Evolutionary conservation across 169 alveolate species (phyloP).

Genomic region (Ichthyophthirius multifiliis): DNA sequence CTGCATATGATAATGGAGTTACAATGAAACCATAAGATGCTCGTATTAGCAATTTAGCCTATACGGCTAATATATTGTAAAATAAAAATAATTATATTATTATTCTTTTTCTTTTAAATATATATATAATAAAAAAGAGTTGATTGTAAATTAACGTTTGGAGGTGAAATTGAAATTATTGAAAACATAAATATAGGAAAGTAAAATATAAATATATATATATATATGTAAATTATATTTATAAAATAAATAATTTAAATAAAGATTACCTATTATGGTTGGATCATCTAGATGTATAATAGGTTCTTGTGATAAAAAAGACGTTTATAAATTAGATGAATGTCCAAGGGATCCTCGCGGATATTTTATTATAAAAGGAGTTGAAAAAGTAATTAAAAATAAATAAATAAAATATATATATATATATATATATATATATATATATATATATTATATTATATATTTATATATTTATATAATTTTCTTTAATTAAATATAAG

Average conservation of each 20-base stretch:
- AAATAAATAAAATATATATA: not conserved
- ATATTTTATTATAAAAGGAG: constrained; percentile 98
- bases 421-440: too few species aligned
- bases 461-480: too few species aligned
- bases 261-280: constrained; percentile 97
- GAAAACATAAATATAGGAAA: constrained; percentile 61
- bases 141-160: not conserved
- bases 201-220: constrained; percentile 79
- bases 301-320: constrained; percentile 37
- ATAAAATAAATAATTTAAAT: constrained; percentile 90
- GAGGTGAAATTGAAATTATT: constrained; percentile 86
- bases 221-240: constrained; percentile 88
- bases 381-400: constrained; percentile 90
- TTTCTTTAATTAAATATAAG: not conserved
- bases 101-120: not conserved
- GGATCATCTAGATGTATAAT: constrained; percentile 50
- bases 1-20: not conserved
- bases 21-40: constrained; percentile 95
- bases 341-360: constrained; percentile 98
- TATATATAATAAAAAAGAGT: not conserved
- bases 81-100: too few species aligned
- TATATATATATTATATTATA: too few species aligned
- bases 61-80: constrained; percentile 79
- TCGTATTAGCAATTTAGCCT: constrained; percentile 96
- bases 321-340: constrained; percentile 69